These are phyloP conservation scores for Aureobasidium sp. DNA, from an alignment of 2,329 filamentous ascomycete species.

Conservation along the genomic window DNA sequence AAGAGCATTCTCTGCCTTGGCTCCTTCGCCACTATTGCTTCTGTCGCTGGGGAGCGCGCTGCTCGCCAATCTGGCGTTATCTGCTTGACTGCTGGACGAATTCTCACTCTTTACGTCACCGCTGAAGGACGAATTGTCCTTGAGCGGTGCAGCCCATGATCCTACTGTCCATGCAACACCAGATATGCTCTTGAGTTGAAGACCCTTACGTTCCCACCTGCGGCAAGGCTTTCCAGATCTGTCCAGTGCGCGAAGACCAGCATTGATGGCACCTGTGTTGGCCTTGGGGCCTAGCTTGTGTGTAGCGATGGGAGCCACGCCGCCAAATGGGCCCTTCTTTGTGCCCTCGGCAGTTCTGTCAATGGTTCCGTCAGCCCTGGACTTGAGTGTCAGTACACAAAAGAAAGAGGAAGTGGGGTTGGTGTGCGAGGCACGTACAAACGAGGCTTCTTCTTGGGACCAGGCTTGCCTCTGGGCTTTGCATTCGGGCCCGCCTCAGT, in stretches of 20 bases:
- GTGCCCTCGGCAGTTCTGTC: slow-evolving; percentile 29
- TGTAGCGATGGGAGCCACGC: slow-evolving; percentile 27
- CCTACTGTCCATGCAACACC: slow-evolving; percentile 74
- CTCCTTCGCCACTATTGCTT: slow-evolving; percentile 44
- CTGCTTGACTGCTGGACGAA: slow-evolving; percentile 45
- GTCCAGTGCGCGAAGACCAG: slow-evolving; percentile 86
- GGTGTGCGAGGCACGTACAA: slow-evolving; percentile 56
- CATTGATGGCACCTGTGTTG: slow-evolving; percentile 95
- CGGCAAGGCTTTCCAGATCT: slow-evolving; percentile 85
- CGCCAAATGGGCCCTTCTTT: slow-evolving; percentile 36
- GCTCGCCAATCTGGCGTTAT: slow-evolving; percentile 49
- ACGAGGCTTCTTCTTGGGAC: slow-evolving; percentile 92
- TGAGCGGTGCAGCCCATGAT: slow-evolving; percentile 67
- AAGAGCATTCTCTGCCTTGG: slow-evolving; percentile 24
- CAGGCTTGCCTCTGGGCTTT: slow-evolving; percentile 75
- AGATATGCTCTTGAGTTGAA: slow-evolving; percentile 86
- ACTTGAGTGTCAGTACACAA: slow-evolving; percentile 15
- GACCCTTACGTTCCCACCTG: slow-evolving; percentile 77
- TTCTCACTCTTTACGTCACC: slow-evolving; percentile 52
- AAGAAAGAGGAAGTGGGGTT: not conserved
- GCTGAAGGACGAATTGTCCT: slow-evolving; percentile 40
- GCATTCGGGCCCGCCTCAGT: slow-evolving; percentile 46
- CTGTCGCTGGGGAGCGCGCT: slow-evolving; percentile 53
- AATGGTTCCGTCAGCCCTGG: slow-evolving; percentile 43
- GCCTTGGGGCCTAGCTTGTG: slow-evolving; percentile 94